Base-by-base conservation (phyloP, 495 filamentous ascomycete species). In the Lepidopterella palustris region DNA sequence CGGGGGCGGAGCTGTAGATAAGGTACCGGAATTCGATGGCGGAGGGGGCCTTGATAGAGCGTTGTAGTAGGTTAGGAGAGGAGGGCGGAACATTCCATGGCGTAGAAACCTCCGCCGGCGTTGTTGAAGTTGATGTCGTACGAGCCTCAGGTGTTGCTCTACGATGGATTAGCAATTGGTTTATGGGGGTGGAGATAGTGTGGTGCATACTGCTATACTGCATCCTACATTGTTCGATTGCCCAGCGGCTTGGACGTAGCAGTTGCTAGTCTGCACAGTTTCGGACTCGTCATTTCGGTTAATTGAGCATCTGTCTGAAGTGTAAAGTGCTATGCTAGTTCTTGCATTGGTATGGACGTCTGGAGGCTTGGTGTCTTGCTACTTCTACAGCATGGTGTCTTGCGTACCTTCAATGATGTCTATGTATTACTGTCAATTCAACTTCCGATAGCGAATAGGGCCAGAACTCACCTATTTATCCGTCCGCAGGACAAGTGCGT, bases 261-360 rank as follows among this genome's bases (percentile, higher is more conserved):
- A 89, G 72, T 83, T 79, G 49, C 45, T 64, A 0, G 71, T 72
- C 1, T 57, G 25, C 50, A 80, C 60, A 40, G 59, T 51, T 48
- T 80, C 75, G 5, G 61, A 65, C 52, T 78, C 72, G 50, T 80
- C 82, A 5, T 71, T 70, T 59, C 73, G 66, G 21, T 63, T 55
- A 74, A 87, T 82, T 26, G 70, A 70, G 76, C 86, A 90, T 48
- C 76, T 78, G 9, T 76, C 64, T 48, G 74, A 77, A 32, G 85
- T 88, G 76, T 89, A 86, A 4, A 88, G 76, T 40, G 84, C 80
- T 77, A 88, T 83, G 32, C 79, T 74, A 70, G 87, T 86, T 27
- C 72, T 71, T 31, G 73, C 64, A 13, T 74, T 68, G 25, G 72
- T 66, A 74, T 87, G 86, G 52, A 84, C 84, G 39, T 84, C 82